A percentile compares a stretch with the other conserved stretches of the same genome.
Evolutionary conservation across 2,329 filamentous ascomycete species (phyloP).

Genomic region (Madurella fahalii): DNA sequence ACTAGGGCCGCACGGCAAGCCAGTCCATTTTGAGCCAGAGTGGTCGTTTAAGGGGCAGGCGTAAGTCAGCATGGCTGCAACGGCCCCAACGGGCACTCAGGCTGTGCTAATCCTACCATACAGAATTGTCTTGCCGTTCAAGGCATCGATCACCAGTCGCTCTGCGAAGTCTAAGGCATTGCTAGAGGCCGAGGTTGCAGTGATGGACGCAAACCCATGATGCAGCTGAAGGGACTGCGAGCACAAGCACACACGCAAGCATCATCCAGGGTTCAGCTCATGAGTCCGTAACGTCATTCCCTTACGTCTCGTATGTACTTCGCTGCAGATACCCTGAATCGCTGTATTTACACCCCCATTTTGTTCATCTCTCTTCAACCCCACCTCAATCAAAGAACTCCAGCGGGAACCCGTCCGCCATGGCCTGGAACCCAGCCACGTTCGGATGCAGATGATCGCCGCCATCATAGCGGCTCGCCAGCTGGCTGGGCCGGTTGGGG

Average conservation of each 20-base stretch:
- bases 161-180: slow-evolving; percentile 5
- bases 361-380: background rate
- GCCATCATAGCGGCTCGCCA: slow-evolving; percentile 51
- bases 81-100: no score
- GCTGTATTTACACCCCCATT: background rate
- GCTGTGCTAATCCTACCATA: background rate
- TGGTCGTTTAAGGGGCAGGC: slow-evolving; percentile 29
- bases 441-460: slow-evolving; percentile 65
- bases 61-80: slow-evolving; percentile 12
- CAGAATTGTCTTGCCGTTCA: slow-evolving; percentile 24
- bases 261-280: background rate
- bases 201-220: background rate
- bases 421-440: slow-evolving; percentile 52
- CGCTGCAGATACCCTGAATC: background rate
- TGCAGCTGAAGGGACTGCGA: no score
- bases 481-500: slow-evolving; percentile 41
- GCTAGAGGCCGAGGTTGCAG: slow-evolving; percentile 6
- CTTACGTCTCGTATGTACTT: background rate
- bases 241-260: background rate
- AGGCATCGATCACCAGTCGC: slow-evolving; percentile 14
- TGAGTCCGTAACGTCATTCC: background rate
- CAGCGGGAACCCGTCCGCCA: slow-evolving; percentile 57
- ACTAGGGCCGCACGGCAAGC: slow-evolving; percentile 20
- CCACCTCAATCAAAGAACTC: slow-evolving; percentile 41
- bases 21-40: slow-evolving; percentile 23